Percentiles rank a stretch among this genome's conserved stretches.
Conservation (phyloP, 1,139 yeast species). For the Meyerozyma smithsonii region DNA sequence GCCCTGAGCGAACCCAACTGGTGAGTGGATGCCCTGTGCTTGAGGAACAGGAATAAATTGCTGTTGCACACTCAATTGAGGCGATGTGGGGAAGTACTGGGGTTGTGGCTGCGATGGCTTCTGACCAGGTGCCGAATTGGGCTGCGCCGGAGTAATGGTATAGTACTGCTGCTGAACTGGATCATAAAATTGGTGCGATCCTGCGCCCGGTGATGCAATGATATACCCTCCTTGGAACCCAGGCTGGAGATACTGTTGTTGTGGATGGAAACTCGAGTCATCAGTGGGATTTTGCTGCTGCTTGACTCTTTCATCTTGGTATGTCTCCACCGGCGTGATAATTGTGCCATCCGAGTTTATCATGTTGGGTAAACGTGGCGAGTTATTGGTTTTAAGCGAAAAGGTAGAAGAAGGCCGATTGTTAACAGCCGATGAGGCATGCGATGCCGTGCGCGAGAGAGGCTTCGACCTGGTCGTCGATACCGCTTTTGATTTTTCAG, state of each 20-base stretch:
- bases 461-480: constrained; percentile 6
- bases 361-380: constrained; percentile 38
- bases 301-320: constrained; percentile 6
- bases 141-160: constrained; percentile 34
- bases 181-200: constrained; percentile 39
- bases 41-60: constrained; percentile 11
- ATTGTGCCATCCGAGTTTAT: constrained; percentile 47
- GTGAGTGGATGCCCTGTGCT: background rate
- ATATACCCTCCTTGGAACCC: constrained; percentile 3
- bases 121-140: constrained; percentile 10
- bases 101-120: constrained; percentile 25
- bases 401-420: constrained; percentile 35
- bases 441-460: constrained; percentile 17
- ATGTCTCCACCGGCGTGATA: constrained; percentile 39
- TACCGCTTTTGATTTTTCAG: constrained; percentile 6
- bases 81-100: constrained; percentile 36
- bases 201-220: constrained; percentile 12
- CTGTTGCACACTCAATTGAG: constrained; percentile 20
- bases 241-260: constrained; percentile 5
- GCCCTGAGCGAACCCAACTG: background rate
- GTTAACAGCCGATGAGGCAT: constrained; percentile 21
- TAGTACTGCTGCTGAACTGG: constrained; percentile 45
- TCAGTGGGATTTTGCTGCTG: constrained; percentile 3
- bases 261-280: constrained; percentile 7
- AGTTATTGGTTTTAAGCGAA: constrained; percentile 30